Evolutionary conservation across 2,329 filamentous ascomycete species (phyloP).

Genomic region (Fusarium gaditjirri): DNA sequence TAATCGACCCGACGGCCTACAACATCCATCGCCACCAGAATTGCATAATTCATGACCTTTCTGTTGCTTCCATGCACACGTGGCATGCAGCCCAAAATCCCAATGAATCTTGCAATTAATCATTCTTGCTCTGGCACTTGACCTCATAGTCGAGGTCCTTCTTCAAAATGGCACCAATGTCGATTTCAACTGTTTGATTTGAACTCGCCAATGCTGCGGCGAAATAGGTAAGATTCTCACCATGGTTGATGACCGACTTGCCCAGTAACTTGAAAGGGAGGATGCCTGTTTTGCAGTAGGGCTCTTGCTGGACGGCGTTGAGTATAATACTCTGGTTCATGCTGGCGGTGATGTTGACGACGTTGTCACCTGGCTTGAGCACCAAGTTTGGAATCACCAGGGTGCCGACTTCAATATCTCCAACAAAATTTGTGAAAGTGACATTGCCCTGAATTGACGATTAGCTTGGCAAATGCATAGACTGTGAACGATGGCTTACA

Average conservation of each 20-base stretch:
- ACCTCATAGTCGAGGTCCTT: slow-evolving; percentile 45
- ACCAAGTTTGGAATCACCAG: slow-evolving; percentile 67
- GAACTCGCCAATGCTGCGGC: slow-evolving; percentile 62
- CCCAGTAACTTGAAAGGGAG: slow-evolving; percentile 67
- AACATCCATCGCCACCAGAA: neutral
- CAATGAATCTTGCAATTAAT: slow-evolving; percentile 2
- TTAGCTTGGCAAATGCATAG: neutral
- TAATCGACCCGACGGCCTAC: slow-evolving; percentile 10
- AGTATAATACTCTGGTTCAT: slow-evolving; percentile 64
- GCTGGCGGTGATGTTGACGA: slow-evolving; percentile 63
- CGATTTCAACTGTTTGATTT: slow-evolving; percentile 63
- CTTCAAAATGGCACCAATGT: slow-evolving; percentile 59
- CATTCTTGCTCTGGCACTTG: slow-evolving; percentile 28
- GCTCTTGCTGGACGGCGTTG: slow-evolving; percentile 48
- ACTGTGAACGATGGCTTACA: slow-evolving; percentile 54
- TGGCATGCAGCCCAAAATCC: neutral
- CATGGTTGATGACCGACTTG: slow-evolving; percentile 61
- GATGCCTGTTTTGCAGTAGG: slow-evolving; percentile 64
- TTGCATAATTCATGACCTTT: neutral
- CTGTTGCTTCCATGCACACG: neutral
- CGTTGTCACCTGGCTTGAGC: slow-evolving; percentile 69
- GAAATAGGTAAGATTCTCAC: slow-evolving; percentile 66
- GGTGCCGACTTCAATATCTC: slow-evolving; percentile 62
- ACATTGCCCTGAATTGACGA: slow-evolving; percentile 64
- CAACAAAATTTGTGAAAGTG: slow-evolving; percentile 68